Base-by-base conservation (phyloP, 2,329 filamentous ascomycete genomes). In the Alternaria ethzedia region DNA sequence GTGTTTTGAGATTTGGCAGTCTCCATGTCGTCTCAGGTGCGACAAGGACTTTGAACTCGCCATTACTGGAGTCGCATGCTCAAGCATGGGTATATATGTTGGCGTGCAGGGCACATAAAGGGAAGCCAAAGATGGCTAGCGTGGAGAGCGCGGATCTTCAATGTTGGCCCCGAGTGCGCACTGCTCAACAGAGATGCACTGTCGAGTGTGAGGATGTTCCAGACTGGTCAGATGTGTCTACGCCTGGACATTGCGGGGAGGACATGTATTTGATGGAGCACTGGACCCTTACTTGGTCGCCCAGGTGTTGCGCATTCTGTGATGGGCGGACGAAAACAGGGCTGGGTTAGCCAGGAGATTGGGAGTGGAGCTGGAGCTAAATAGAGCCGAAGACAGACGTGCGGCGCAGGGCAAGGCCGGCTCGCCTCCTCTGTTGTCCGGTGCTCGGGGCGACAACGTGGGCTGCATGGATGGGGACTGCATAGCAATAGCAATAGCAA, bases 271-370 rank as follows among this genome's bases (percentile, higher is more conserved):
- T 20, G 28, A 28, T n/a, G 47, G 26, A 32, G 47, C n/a, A 51
- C 52, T 44, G 30, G 13, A 55, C 44, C 11, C 17, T 56, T 17
- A 20, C 36, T 41, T 41, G 36, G 36, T 41, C 36, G n/a, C 41
- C 25, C 13, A n/a, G 28, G 26, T 30, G 9, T 30, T 46, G 26
- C 17, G 54, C 54, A 17, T 12, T 46, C 25, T 46, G 11, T 47
- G 25, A 7, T 46, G 26, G 15, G 36, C 60, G 63, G 63, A 66
- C 55, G 60, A 65, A 64, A 57, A 57, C 47, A 59, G 41, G 47
- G 46, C 58, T 59, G 56, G 54, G 63, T 65, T 55, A 59, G 49
- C 41, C 49, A 59, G 60, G 63, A 63, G 30, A 65, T 63, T 63
- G 47, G 59, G 51, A 32, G 54, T 44, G 60, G 54, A 59, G 46